Conservation (phyloP, 164 flowering plant species). For the Magnolia sinica region DNA sequence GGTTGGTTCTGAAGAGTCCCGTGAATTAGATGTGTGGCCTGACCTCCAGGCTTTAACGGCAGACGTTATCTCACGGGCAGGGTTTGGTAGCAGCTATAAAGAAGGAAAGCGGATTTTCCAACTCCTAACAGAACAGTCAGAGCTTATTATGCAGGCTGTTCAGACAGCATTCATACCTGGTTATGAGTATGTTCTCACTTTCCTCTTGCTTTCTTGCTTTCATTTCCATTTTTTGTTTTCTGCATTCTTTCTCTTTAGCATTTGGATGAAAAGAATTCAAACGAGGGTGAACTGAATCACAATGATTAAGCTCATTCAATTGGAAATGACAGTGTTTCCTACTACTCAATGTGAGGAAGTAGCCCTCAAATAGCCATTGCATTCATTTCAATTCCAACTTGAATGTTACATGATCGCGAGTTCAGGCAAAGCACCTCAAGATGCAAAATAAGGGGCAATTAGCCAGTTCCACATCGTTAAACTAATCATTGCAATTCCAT, state of each 20-base stretch:
- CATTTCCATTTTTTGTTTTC: not conserved
- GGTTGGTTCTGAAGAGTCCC: slow-evolving; percentile 4
- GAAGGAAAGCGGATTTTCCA: slow-evolving; percentile 19
- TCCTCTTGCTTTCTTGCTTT: not conserved
- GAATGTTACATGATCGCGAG: not conserved
- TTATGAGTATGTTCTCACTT: slow-evolving; percentile 3
- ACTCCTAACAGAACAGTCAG: slow-evolving; percentile 14
- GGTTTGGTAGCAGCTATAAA: slow-evolving; percentile 20
- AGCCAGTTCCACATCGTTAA: not conserved
- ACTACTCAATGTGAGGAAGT: not conserved
- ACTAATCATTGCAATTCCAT: not conserved
- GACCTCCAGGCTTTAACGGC: slow-evolving; percentile 14
- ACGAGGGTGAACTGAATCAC: not conserved
- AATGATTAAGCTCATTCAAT: not conserved
- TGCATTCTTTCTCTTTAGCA: not conserved
- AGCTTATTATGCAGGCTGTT: not conserved
- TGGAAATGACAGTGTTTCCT: not conserved
- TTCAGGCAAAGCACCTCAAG: not conserved
- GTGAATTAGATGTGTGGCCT: slow-evolving; percentile 21
- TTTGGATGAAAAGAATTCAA: not conserved
- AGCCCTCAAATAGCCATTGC: not conserved
- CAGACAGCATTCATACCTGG: slow-evolving; percentile 7
- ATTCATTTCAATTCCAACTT: not conserved
- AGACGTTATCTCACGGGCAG: slow-evolving; percentile 19
- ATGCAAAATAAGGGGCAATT: not conserved